Percentiles rank a stretch among this genome's conserved stretches.
Conservation (phyloP, 1,284 basidiomycete genomes). For the Boletus albobrunnescens region DNA sequence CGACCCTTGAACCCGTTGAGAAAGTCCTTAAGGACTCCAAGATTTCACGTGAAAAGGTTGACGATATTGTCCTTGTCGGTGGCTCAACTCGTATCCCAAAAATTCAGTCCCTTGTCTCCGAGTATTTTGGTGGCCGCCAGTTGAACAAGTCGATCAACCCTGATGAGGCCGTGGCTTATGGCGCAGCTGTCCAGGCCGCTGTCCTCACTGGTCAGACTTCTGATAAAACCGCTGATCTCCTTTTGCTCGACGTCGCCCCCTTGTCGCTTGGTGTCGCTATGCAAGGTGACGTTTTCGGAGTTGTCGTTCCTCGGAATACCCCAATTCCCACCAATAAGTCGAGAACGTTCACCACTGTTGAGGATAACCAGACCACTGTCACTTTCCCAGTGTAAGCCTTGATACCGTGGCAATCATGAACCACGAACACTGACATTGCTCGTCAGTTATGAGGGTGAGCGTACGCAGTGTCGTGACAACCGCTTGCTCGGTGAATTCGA, state of each 20-base stretch:
- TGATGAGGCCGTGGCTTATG: conserved; percentile 92
- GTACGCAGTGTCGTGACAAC: conserved; percentile 96
- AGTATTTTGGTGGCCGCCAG: conserved; percentile 96
- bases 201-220: conserved; percentile 95
- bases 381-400: conserved; percentile 86
- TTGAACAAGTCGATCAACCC: conserved; percentile 99
- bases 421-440: conserved; percentile 9
- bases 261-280: conserved; percentile 97
- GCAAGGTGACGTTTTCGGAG: conserved; percentile 97
- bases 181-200: conserved; percentile 95
- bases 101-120: conserved; percentile 96
- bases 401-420: not conserved
- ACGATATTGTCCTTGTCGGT: conserved; percentile 99
- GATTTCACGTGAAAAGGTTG: conserved; percentile 94
- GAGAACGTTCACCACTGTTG: conserved; percentile 92
- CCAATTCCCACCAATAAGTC: conserved; percentile 98
- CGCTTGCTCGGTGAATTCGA: conserved; percentile 96
- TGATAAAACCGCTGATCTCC: conserved; percentile 91
- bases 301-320: conserved; percentile 95
- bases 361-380: conserved; percentile 98
- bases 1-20: conserved; percentile 96
- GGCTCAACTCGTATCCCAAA: conserved; percentile 99
- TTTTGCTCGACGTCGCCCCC: conserved; percentile 94
- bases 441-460: conserved; percentile 88
- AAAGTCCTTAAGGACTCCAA: conserved; percentile 99